These are phyloP conservation scores for Alternaria sp. DNA, from an alignment of 2,329 filamentous ascomycete species.

Conservation along the genomic window DNA sequence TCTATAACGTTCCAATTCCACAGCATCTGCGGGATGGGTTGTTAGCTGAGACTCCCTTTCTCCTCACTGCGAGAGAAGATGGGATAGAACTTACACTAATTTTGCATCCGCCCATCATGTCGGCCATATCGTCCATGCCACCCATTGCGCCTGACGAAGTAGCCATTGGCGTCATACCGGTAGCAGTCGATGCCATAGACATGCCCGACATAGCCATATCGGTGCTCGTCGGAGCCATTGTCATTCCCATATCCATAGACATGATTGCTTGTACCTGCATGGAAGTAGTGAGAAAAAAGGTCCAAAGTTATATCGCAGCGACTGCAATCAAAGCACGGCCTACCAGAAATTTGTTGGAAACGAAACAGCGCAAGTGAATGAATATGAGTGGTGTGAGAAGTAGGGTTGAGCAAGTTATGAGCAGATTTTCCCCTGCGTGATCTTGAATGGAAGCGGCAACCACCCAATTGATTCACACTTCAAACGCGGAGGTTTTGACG, in stretches of 20 bases:
- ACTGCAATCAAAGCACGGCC: background rate
- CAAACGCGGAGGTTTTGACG: background rate
- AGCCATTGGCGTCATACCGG: constrained; percentile 19
- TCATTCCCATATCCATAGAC: constrained; percentile 4
- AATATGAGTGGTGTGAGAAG: background rate
- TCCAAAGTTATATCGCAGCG: background rate
- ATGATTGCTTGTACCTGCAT: constrained; percentile 17
- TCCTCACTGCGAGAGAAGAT: too few species aligned
- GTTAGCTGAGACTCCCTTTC: background rate
- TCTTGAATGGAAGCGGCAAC: background rate
- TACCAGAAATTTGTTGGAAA: background rate
- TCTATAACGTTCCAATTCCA: constrained; percentile 82
- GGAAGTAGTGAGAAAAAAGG: background rate
- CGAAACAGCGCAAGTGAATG: background rate
- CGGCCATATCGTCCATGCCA: constrained; percentile 30
- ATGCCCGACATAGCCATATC: constrained; percentile 14
- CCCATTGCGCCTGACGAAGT: constrained; percentile 26
- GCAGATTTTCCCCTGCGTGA: constrained; percentile 8
- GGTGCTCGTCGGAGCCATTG: background rate
- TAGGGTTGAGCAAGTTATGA: constrained; percentile 18
- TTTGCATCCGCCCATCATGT: constrained; percentile 39
- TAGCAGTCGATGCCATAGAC: constrained; percentile 7
- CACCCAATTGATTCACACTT: background rate
- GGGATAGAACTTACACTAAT: constrained; percentile 31
- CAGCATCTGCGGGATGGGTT: constrained; percentile 61